Base-by-base conservation (phyloP, 345 rosid species). In the Abelmoschus esculentus region DNA sequence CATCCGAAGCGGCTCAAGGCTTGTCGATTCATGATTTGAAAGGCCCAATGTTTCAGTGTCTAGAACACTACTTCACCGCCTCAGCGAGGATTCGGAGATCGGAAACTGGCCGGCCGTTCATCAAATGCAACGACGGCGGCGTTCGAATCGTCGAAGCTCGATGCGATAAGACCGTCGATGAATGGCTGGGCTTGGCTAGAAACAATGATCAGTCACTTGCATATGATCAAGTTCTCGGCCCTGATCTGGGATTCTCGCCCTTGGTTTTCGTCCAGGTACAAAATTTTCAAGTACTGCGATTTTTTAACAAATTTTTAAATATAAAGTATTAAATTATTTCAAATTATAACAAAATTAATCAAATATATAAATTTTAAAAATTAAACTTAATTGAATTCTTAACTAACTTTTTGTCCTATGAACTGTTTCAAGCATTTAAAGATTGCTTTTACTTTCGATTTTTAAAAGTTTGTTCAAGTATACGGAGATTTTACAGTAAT, bases 81-180 rank as follows among this genome's bases (percentile, higher is more conserved):
- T 69, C 84, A 0, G 96, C 96, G 36, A 78, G 98, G 78, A 82
- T 92, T 70, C 80, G 93, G 66, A 72, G 80, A 28, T 72, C 80
- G 5, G 81, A 79, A 7, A n/a, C 56, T 0, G 87, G 83, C 22
- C 49, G 84, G 76, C 93, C 90, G 1, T 80, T 79, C 70, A 69
- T 92, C 53, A 89, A 86, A 70, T 89, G 98, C 75, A 92, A 92
- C 65, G 98, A 92, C 61, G 75, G 88, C 18, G 98, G 98, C 26
- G 84, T 83, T 7, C 79, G 98, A 47, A 68, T 86, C 5, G 81
- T 84, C 0, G 96, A 89, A 76, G 90, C 90, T 19, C 36, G 3
- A 8, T 9, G 5, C 77, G 83, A 38, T 8, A 72, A 49, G 57
- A 82, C 88, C 0, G 18, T 92, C 2, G 86, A 82, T 54, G 89